Evolutionary conservation across 129 eudicot species (phyloP).

Genomic region (Escallonia rubra): DNA sequence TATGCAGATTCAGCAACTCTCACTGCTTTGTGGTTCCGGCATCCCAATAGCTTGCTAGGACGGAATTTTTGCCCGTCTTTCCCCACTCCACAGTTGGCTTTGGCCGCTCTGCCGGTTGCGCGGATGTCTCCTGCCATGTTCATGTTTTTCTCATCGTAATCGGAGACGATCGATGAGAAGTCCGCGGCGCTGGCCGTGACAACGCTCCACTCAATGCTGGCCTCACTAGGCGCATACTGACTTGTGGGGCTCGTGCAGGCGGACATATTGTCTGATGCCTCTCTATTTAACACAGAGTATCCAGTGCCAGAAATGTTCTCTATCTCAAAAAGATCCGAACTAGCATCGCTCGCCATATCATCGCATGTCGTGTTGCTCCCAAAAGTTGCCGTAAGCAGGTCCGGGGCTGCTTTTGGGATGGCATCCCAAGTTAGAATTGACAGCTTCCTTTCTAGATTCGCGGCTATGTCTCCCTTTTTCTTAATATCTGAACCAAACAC

Average conservation of each 20-base stretch:
- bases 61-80: slow-evolving; percentile 22
- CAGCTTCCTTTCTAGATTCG: slow-evolving; percentile 59
- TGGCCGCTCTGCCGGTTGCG: background rate
- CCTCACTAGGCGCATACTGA: slow-evolving; percentile 74
- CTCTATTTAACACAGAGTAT: slow-evolving; percentile 18
- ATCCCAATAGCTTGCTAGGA: slow-evolving; percentile 46
- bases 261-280: slow-evolving; percentile 14
- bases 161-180: slow-evolving; percentile 47
- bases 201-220: slow-evolving; percentile 79
- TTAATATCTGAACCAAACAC: slow-evolving; percentile 50
- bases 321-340: slow-evolving; percentile 82
- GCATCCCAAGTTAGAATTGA: slow-evolving; percentile 87
- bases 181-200: slow-evolving; percentile 82
- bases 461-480: slow-evolving; percentile 44
- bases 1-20: slow-evolving; percentile 36
- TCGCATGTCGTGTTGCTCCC: slow-evolving; percentile 32
- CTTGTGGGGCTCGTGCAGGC: slow-evolving; percentile 45
- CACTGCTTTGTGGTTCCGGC: slow-evolving; percentile 42
- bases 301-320: slow-evolving; percentile 47
- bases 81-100: background rate
- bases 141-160: slow-evolving; percentile 33
- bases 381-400: slow-evolving; percentile 11
- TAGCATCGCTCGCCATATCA: slow-evolving; percentile 74
- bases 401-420: slow-evolving; percentile 55
- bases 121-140: slow-evolving; percentile 5